Conservation (phyloP, 2,329 filamentous ascomycete genomes). For the Cyphellophora attinorum region DNA sequence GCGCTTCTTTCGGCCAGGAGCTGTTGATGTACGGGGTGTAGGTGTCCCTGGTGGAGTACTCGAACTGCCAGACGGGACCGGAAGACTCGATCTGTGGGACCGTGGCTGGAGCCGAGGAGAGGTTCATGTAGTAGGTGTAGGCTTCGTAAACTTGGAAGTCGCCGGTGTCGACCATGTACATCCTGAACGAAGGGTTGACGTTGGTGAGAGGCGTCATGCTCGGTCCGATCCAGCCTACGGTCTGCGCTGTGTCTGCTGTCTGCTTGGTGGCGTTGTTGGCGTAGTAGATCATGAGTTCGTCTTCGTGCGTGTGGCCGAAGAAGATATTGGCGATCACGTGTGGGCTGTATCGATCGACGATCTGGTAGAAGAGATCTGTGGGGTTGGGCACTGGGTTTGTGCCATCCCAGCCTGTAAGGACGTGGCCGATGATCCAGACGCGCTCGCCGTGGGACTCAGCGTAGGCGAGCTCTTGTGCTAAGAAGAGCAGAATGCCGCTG, state of each 20-base stretch:
- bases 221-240: slow-evolving; percentile 43
- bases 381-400: slow-evolving; percentile 45
- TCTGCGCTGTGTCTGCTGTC: slow-evolving; percentile 33
- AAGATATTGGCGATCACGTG: slow-evolving; percentile 47
- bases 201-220: slow-evolving; percentile 45
- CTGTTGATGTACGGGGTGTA: slow-evolving; percentile 29
- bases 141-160: slow-evolving; percentile 45
- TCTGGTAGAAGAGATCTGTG: slow-evolving; percentile 36
- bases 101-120: slow-evolving; percentile 29
- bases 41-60: slow-evolving; percentile 43
- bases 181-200: slow-evolving; percentile 42
- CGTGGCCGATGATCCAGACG: slow-evolving; percentile 47
- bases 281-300: slow-evolving; percentile 46
- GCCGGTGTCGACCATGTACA: slow-evolving; percentile 47
- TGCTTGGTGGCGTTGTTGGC: slow-evolving; percentile 40
- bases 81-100: slow-evolving; percentile 8
- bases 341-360: slow-evolving; percentile 42
- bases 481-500: slow-evolving; percentile 38
- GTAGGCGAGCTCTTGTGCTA: slow-evolving; percentile 42
- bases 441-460: slow-evolving; percentile 43
- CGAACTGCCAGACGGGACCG: slow-evolving; percentile 39
- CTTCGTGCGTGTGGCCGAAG: slow-evolving; percentile 48
- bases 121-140: slow-evolving; percentile 45
- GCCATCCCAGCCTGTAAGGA: slow-evolving; percentile 48
- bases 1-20: slow-evolving; percentile 37